These are phyloP conservation scores for Rhodotorula sphaerocarpa DNA, from an alignment of 768 basidiomycete genomes.

Conservation along the genomic window DNA sequence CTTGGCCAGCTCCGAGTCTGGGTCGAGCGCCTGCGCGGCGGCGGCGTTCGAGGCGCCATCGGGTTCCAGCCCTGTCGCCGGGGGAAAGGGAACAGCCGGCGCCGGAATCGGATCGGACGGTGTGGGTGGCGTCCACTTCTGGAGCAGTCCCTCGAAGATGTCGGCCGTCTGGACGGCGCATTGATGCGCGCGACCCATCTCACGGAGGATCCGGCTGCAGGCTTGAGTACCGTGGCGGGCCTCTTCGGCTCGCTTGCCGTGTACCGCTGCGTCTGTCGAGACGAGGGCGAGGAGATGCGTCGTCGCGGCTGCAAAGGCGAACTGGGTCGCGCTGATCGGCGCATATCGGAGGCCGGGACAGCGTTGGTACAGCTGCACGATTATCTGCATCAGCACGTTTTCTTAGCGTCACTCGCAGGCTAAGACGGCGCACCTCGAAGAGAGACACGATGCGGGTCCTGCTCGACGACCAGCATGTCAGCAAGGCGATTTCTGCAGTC, in stretches of 20 bases:
- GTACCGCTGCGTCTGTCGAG: constrained; percentile 46
- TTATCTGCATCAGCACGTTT: too few relatives aligned
- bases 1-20: constrained; percentile 13
- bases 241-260: constrained; percentile 50
- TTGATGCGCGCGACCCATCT: constrained; percentile 54
- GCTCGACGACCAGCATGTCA: not conserved
- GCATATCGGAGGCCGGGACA: constrained; percentile 55
- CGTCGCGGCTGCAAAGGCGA: constrained; percentile 56
- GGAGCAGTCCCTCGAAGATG: constrained; percentile 49
- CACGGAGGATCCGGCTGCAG: constrained; percentile 51
- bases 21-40: constrained; percentile 1
- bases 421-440: constrained; percentile 40
- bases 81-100: not conserved
- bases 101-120: too few relatives aligned
- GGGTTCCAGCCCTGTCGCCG: not conserved
- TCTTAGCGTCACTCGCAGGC: too few relatives aligned
- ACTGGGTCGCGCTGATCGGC: constrained; percentile 56
- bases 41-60: not conserved
- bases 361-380: constrained; percentile 47
- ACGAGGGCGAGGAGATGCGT: constrained; percentile 54
- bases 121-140: constrained; percentile 39
- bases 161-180: constrained; percentile 51
- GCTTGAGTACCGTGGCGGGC: constrained; percentile 48
- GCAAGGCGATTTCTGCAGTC: too few relatives aligned
- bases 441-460: constrained; percentile 49